These are phyloP conservation scores for Globisporangium ultimum DNA, from an alignment of 352 stramenopile species.

Conservation along the genomic window DNA sequence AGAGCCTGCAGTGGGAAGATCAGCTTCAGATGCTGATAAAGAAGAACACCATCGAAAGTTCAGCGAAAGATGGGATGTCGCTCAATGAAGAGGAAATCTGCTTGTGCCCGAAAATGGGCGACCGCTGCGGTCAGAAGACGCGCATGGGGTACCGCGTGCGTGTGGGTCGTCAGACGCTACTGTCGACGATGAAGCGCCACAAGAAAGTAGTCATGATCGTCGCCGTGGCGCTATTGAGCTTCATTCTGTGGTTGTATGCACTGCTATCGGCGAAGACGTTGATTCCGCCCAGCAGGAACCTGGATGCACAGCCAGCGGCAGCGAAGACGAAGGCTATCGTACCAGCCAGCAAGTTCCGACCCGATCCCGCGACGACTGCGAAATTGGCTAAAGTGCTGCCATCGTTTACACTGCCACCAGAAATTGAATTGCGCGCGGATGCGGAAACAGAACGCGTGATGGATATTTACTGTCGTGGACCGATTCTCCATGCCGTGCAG, in stretches of 20 bases:
- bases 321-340: background rate
- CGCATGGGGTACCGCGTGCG: background rate
- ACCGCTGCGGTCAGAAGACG: background rate
- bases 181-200: constrained; percentile 5
- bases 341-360: background rate
- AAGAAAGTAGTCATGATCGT: constrained; percentile 1
- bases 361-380: background rate
- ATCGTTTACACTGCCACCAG: constrained; percentile 13
- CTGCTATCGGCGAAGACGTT: background rate
- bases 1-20: background rate
- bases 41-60: background rate
- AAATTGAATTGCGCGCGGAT: constrained; percentile 26
- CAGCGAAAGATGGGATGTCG: background rate
- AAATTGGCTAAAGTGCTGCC: background rate
- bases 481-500: constrained; percentile 67
- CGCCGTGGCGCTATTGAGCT: background rate
- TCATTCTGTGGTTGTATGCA: constrained; percentile 1
- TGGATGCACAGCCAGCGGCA: too few relatives aligned
- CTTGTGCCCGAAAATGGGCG: constrained; percentile 1
- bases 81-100: background rate
- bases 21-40: background rate
- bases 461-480: constrained; percentile 74
- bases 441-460: constrained; percentile 52
- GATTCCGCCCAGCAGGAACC: background rate
- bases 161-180: background rate